A percentile compares a stretch with the other conserved stretches of the same genome.
These are phyloP conservation scores for Podochytrium sp. DNA, from an alignment of 192 early-diverging fungal species.

Conservation along the genomic window DNA sequence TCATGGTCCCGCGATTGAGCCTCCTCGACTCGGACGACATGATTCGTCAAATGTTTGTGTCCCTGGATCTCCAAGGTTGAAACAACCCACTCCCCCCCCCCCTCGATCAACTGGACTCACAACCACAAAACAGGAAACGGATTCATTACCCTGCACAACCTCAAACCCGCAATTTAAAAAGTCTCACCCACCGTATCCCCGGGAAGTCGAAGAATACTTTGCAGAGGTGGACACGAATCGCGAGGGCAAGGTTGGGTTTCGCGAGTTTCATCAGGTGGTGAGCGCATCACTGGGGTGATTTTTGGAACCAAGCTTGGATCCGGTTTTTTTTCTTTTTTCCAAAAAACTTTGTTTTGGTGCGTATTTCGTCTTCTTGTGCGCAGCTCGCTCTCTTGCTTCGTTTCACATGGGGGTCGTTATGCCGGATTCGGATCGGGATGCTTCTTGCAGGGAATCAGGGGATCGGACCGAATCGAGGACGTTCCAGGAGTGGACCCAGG, in stretches of 20 bases:
- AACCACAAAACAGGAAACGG: conserved; percentile 29
- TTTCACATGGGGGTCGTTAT: too few species aligned
- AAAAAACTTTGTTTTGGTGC: not conserved
- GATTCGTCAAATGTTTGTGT: conserved; percentile 40
- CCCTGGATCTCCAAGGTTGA: conserved; percentile 28
- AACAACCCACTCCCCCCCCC: too few species aligned
- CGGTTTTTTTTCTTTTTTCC: not conserved
- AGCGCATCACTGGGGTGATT: not conserved
- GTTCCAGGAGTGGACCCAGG: too few species aligned
- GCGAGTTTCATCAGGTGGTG: conserved; percentile 43
- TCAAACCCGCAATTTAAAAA: not conserved
- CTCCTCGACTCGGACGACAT: conserved; percentile 19
- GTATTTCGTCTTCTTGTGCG: not conserved
- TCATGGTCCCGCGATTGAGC: conserved; percentile 18
- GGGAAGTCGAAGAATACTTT: conserved; percentile 36
- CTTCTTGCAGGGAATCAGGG: too few species aligned
- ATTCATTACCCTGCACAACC: conserved; percentile 32
- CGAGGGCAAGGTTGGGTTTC: conserved; percentile 36
- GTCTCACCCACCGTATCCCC: conserved; percentile 24
- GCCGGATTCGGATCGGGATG: too few species aligned
- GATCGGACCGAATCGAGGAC: too few species aligned
- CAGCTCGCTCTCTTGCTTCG: too few species aligned
- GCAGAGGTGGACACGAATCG: conserved; percentile 31
- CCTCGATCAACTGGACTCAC: not conserved
- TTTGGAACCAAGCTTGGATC: not conserved